Evolutionary conservation across 2,329 filamentous ascomycete genomes (phyloP).

Genomic region (Cercospora canescens): DNA sequence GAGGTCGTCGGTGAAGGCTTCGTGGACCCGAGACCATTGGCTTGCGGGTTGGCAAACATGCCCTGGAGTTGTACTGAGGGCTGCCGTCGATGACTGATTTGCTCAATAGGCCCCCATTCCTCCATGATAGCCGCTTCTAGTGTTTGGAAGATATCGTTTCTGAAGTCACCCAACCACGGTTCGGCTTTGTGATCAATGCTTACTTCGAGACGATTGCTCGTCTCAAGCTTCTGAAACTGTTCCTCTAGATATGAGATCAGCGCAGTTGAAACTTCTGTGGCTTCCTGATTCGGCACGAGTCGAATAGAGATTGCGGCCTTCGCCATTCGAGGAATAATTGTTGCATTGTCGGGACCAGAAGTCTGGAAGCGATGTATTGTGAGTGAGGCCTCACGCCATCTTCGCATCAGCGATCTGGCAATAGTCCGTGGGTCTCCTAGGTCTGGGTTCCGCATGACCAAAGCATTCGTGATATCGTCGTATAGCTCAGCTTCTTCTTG

Average conservation of each 20-base stretch:
- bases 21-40: conserved; percentile 22
- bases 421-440: conserved; percentile 67
- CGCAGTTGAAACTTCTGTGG: conserved; percentile 69
- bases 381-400: conserved; percentile 92
- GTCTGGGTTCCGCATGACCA: conserved; percentile 70
- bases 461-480: conserved; percentile 75
- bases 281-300: conserved; percentile 89
- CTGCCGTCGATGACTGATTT: conserved; percentile 19
- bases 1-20: conserved; percentile 53
- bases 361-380: conserved; percentile 93
- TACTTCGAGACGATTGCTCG: conserved; percentile 77
- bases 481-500: conserved; percentile 77
- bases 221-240: conserved; percentile 73
- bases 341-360: conserved; percentile 83
- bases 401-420: conserved; percentile 81
- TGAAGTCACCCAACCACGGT: conserved; percentile 68
- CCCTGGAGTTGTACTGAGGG: conserved; percentile 21
- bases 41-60: conserved; percentile 7
- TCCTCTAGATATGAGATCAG: conserved; percentile 67
- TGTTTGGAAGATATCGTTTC: conserved; percentile 86
- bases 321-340: conserved; percentile 86
- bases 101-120: conserved; percentile 69
- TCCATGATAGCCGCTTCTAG: conserved; percentile 82
- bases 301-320: conserved; percentile 87
- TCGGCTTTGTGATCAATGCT: conserved; percentile 87